A percentile compares a stretch with the other conserved stretches of the same genome.
Evolutionary conservation across 1,139 yeast species (phyloP).

Genomic region (Pichia sp.): DNA sequence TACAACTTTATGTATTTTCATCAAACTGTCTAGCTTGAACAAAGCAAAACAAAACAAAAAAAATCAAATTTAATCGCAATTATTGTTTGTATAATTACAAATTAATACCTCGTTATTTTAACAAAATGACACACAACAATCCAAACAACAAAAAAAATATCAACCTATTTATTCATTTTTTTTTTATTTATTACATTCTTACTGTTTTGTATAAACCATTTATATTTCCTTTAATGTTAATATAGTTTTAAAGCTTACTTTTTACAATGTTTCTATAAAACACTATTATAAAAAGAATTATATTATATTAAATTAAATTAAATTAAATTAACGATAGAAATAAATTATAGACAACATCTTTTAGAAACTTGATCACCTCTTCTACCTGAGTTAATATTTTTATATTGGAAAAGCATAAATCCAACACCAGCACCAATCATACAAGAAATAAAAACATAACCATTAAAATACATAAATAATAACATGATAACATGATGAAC

Average conservation of each 20-base stretch:
- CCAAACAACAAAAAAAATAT: too few relatives aligned
- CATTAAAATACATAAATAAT: conserved; percentile 68
- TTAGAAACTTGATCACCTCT: conserved; percentile 14
- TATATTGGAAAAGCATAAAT: conserved; percentile 44
- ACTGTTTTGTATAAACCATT: neutral
- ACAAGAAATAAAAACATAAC: conserved; percentile 58
- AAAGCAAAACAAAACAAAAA: neutral
- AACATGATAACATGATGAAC: conserved; percentile 61
- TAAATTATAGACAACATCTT: conserved; percentile 17
- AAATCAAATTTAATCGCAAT: neutral
- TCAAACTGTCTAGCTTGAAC: neutral
- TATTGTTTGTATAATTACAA: neutral
- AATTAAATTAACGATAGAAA: neutral
- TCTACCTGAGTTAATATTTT: conserved; percentile 26
- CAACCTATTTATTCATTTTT: neutral
- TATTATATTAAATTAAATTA: neutral
- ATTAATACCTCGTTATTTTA: neutral
- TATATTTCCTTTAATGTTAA: neutral
- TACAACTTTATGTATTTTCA: conserved; percentile 28
- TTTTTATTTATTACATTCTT: neutral
- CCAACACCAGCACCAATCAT: conserved; percentile 61
- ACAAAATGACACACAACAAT: too few relatives aligned
- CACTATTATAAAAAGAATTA: neutral
- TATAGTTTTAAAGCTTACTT: neutral
- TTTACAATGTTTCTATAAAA: neutral